Evolutionary conservation across 306 rosid species (phyloP), one percentile per base, ranked within the genome.

Genomic region (Pyrus bretschneideri): DNA sequence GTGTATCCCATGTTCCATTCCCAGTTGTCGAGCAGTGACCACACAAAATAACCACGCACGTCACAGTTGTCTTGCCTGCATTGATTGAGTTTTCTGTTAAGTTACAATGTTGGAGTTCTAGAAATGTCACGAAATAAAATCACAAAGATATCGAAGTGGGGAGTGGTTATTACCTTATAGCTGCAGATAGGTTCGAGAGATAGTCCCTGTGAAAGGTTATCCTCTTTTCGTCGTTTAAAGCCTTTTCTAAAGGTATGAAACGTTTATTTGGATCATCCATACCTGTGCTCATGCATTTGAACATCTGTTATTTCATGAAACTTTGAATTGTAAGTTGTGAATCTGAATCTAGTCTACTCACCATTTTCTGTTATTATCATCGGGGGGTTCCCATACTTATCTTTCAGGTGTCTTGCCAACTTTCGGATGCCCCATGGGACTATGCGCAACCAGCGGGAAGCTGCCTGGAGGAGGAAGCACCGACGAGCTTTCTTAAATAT

Each of bases 21-120:
- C 98, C 98, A 94, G 76, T 91, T 94, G 80, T 94, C 98, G 40
- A 94, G 96, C 83, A 94, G 83, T 31, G 98, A 92, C 98, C 98
- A 94, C 70, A 88, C 96, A 68, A 88, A 94, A 83, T 94, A 94
- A 66, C 98, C 98, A 2, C 80, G 83, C 4, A 94, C 89, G 64
- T 94, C 86, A 69, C 97, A 92, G 66, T 81, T 81, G 61, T 91
- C 96, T 85, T 90, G 68, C 91, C 98, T 92, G 90, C 15, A 78
- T 80, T 69, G 54, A 69, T 42, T 70, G 45, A 59, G 58, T 70
- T 25, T 63, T 70, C 66, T 81, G 70, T 85, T 35, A 83, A 22
- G 19, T 12, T 42, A 42, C 52, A 54, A 21, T 30, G 13, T n/a
- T 31, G 29, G 40, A 65, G 23, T 55, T 38, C 10, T 38, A 38